Base-by-base conservation (phyloP, 177 flowering plant species). In the Vitis hybrid region DNA sequence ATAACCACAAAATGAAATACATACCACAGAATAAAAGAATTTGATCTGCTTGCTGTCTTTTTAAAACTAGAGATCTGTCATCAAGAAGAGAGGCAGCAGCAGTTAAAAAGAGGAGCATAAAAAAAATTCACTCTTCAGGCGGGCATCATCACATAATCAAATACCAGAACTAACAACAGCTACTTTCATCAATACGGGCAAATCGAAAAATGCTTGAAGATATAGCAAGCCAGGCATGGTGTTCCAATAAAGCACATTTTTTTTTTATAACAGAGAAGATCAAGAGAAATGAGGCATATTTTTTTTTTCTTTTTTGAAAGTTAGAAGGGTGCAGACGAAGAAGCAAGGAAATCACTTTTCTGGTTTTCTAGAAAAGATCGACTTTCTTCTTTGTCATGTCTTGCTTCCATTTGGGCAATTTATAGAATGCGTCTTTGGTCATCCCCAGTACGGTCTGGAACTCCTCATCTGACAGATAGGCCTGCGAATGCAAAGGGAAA, bases 401-500 rank as follows among this genome's bases (percentile, higher is more conserved):
- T 76, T 91, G 98, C 90, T 95, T 95, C 99, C 99, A 95, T 70
- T 79, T 93, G 0, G 99, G 98, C 69, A 93, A 71, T 68, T 78
- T 78, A 61, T 87, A 83, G 76, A 95, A 95, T 65, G 87, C 89
- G 70, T 91, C 98, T 82, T 91, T 93, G 1, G 85, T 57, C 86
- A 87, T 82, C 60, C 95, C 92, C 50, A 95, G 71, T 16, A 93
- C 76, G 9, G 79, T 72, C 77, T 82, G 65, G 72, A 95, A 95
- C 74, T 93, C 98, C 66, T 82, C 89, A 3, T 84, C 94, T 1
- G 93, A 87, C 57, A 95, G 80, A 79, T 95, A 95, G 33, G 97
- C 84, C 99, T 95, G 76, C 52, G 14, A 70, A 62, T 65, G 26
- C 15, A 66, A 62, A 62, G 18, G 39, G 21, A 58, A n/a, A 9